Evolutionary conservation across 345 rosid species (phyloP).

Genomic region (Hevea brasiliensis): DNA sequence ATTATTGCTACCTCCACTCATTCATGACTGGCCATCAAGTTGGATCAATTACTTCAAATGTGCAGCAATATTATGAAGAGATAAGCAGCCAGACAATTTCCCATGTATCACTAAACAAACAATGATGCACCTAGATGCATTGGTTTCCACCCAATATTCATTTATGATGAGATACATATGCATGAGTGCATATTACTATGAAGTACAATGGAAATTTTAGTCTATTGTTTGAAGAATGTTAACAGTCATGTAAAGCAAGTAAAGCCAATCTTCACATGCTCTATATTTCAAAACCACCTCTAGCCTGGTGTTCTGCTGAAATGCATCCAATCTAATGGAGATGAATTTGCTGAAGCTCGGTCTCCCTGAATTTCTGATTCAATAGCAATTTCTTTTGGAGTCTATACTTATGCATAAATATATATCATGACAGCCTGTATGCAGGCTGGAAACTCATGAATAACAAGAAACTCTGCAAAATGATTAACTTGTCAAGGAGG

Average conservation of each 20-base stretch:
- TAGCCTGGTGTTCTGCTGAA: neutral
- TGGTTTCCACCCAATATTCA: neutral
- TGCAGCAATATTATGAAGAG: neutral
- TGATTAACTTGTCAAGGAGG: neutral
- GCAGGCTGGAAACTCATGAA: too few relatives aligned
- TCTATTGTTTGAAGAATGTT: neutral
- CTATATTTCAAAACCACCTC: neutral
- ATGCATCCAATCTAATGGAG: neutral
- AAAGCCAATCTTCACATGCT: neutral
- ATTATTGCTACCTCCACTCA: neutral
- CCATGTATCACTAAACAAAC: neutral
- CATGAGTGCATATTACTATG: neutral
- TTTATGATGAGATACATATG: too few relatives aligned
- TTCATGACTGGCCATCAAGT: neutral
- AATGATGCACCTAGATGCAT: neutral
- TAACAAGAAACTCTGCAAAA: constrained; percentile 5
- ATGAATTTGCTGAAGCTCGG: neutral
- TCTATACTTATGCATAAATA: too few relatives aligned
- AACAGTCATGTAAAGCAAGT: neutral
- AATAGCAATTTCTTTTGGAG: neutral
- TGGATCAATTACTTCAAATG: neutral
- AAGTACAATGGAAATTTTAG: neutral
- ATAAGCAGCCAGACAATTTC: neutral
- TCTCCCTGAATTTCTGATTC: neutral
- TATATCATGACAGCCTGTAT: too few relatives aligned